phyloP scores from a whole-genome alignment of 768 basidiomycete species.

The Lactarius akahatsu region DNA sequence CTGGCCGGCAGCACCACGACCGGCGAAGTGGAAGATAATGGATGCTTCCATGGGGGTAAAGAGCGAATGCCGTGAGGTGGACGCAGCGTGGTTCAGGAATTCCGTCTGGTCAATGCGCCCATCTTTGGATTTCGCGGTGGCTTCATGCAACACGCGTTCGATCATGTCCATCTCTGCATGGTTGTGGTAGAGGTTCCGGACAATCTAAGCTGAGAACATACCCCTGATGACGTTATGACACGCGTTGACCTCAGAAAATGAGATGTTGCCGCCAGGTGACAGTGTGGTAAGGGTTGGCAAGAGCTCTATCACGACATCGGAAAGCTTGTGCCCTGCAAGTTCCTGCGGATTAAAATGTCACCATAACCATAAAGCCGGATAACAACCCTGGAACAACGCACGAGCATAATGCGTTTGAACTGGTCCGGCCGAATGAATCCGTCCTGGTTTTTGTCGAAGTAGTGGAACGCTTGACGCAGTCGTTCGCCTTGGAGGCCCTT shows the following conservation, averaged over 20 bases:
- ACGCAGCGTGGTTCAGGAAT: slow-evolving; percentile 86
- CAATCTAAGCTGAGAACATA: slow-evolving; percentile 37
- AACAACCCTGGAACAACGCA: slow-evolving; percentile 39
- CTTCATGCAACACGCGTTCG: slow-evolving; percentile 89
- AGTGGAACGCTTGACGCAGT: slow-evolving; percentile 92
- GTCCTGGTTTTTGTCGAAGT: slow-evolving; percentile 85
- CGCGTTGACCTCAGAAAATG: slow-evolving; percentile 94
- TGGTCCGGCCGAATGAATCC: slow-evolving; percentile 93
- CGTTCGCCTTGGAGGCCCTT: slow-evolving; percentile 98
- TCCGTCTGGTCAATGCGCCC: slow-evolving; percentile 96
- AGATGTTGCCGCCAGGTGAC: slow-evolving; percentile 85
- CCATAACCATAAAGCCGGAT: background rate
- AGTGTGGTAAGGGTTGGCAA: slow-evolving; percentile 91
- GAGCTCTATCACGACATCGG: slow-evolving; percentile 87
- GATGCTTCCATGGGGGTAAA: slow-evolving; percentile 99
- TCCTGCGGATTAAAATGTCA: slow-evolving; percentile 51
- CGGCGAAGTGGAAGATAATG: slow-evolving; percentile 97
- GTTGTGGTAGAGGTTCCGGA: slow-evolving; percentile 12
- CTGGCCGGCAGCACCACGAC: slow-evolving; percentile 66
- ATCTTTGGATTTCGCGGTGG: slow-evolving; percentile 86
- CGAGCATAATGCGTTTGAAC: slow-evolving; percentile 93
- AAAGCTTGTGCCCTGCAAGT: slow-evolving; percentile 96
- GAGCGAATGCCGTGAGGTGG: slow-evolving; percentile 86
- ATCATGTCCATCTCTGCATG: slow-evolving; percentile 90
- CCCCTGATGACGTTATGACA: slow-evolving; percentile 96